Base-by-base conservation (phyloP, 116 monocot genomes). In the Posidonia oceanica region DNA sequence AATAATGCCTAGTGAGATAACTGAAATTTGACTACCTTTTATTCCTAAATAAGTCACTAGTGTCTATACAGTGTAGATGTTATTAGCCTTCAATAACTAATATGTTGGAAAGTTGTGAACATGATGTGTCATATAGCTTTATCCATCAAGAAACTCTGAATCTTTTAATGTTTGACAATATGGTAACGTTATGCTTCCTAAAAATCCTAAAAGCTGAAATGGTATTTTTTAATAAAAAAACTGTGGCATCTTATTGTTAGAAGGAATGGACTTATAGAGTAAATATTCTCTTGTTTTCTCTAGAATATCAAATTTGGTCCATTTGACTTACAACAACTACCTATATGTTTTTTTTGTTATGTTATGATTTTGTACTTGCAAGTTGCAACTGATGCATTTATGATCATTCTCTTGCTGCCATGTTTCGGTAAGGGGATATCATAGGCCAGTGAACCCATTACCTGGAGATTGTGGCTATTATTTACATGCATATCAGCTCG, bases 391-490 rank as follows among this genome's bases (percentile, higher is more conserved):
- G 14, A 14, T 63, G 15, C 2, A 68, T 17, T 63, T 61, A 38
- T 61, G 17, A 21, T 36, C 18, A 48, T 61, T 20, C n/a, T 58
- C 11, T 59, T 71, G 39, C 5, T 63, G 17, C 61, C 17, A 22
- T 59, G 15, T 72, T n/a, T 61, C 36, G 37, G 48, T 3, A 66
- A 91, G 95, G 54, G 94, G 95, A 66, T 91, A 91, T 66, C 69
- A 83, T 52, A 95, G 77, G 63, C 91, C 95, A 55, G 36, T 63
- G 21, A 80, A 80, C 40, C 84, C 95, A 65, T 66, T 95, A 18
- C 95, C 95, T 37, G 91, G 91, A 77, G 91, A 95, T 66, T 95
- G 88, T 74, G 95, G 95, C 48, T 95, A 95, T 80, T 60, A 84
- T 73, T 78, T 94, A 67, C 94, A 94, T 81, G 94, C 94, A 54